Percentiles rank a stretch among this genome's conserved stretches.
Conservation (phyloP, 2,329 filamentous ascomycete species). For the Emergomyces africanus region DNA sequence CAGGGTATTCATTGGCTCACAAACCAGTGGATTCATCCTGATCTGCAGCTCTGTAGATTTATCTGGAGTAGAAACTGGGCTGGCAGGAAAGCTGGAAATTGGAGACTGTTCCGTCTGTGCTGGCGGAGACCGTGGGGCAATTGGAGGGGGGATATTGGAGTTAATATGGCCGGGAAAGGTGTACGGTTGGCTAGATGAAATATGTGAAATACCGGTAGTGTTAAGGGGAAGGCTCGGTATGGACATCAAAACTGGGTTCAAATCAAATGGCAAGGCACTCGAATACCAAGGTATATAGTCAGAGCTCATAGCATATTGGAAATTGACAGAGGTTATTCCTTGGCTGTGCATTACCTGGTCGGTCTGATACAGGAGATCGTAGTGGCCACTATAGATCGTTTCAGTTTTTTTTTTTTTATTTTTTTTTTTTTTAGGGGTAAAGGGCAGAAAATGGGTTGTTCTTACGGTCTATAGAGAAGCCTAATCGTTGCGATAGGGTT, state of each 20-base stretch:
- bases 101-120: constrained; percentile 15
- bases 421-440: not conserved
- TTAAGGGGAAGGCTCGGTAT: constrained; percentile 30
- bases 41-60: constrained; percentile 17
- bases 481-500: constrained; percentile 48
- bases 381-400: constrained; percentile 53
- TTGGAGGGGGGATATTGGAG: constrained; percentile 6
- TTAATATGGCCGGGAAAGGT: constrained; percentile 19
- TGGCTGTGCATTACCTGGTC: constrained; percentile 20
- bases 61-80: constrained; percentile 21
- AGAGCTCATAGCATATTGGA: constrained; percentile 29
- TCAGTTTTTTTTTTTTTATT: constrained; percentile 10
- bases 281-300: constrained; percentile 27
- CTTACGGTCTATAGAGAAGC: constrained; percentile 54
- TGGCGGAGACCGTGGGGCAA: constrained; percentile 7
- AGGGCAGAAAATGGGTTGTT: constrained; percentile 6
- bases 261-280: constrained; percentile 26
- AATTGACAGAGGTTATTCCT: constrained; percentile 25
- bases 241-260: constrained; percentile 29
- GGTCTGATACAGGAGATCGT: constrained; percentile 78
- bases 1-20: constrained; percentile 28
- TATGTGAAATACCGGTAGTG: constrained; percentile 16
- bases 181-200: constrained; percentile 20
- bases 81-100: constrained; percentile 14
- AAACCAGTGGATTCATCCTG: constrained; percentile 29